A percentile compares a stretch with the other conserved stretches of the same genome.
phyloP scores from a whole-genome alignment of 208 protist species.

The Trypanosoma vivax region DNA sequence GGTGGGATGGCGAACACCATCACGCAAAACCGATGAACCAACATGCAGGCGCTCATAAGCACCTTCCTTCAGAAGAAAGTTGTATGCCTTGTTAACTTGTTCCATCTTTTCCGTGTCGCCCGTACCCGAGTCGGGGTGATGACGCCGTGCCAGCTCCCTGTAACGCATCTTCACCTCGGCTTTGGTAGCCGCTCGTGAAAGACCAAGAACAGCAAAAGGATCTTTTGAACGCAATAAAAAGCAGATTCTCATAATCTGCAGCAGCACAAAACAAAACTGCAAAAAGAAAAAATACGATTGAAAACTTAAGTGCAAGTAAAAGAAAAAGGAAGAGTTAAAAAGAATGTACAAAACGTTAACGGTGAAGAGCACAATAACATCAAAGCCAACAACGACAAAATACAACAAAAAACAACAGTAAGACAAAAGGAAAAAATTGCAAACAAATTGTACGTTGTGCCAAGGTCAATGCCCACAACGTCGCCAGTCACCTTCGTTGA shows the following conservation, averaged over 20 bases:
- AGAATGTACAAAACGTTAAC: background rate
- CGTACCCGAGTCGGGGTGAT: constrained; percentile 67
- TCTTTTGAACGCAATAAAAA: constrained; percentile 12
- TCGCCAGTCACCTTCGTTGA: constrained; percentile 59
- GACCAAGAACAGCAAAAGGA: constrained; percentile 66
- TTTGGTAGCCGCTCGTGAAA: constrained; percentile 58
- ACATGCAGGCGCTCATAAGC: constrained; percentile 68
- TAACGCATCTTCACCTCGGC: constrained; percentile 80
- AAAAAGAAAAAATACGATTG: constrained; percentile 1
- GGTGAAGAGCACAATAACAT: background rate
- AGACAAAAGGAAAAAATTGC: constrained; percentile 9
- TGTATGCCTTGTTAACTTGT: constrained; percentile 82
- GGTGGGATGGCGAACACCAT: background rate
- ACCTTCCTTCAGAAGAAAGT: constrained; percentile 74
- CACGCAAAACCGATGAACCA: constrained; percentile 5
- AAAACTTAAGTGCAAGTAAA: background rate
- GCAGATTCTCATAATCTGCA: constrained; percentile 3
- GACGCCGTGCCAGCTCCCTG: constrained; percentile 70
- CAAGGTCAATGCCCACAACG: too few species aligned
- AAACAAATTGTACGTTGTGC: too few species aligned
- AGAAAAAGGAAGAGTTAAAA: background rate
- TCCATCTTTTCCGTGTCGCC: constrained; percentile 76
- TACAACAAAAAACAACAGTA: constrained; percentile 1
- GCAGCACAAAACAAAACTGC: background rate
- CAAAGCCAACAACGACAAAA: background rate